A percentile compares a stretch with the other conserved stretches of the same genome.
These are phyloP conservation scores for Chrysosporium keratinophilum DNA, from an alignment of 2,329 filamentous ascomycete genomes.

Conservation along the genomic window DNA sequence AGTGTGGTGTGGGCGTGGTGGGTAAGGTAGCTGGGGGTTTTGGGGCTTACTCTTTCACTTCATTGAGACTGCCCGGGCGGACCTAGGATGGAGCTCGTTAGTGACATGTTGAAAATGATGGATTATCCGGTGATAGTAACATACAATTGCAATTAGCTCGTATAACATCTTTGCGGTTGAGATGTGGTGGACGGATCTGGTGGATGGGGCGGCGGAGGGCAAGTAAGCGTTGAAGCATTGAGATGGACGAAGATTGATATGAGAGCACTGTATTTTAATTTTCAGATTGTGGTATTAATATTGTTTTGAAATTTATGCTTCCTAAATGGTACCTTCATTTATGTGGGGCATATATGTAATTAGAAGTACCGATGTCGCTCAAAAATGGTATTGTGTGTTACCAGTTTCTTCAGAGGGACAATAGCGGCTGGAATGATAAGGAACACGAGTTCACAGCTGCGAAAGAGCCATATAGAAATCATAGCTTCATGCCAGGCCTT, in stretches of 20 bases:
- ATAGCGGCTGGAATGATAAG: neutral
- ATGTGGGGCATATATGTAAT: neutral
- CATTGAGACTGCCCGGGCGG: constrained; percentile 75
- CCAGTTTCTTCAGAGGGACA: neutral
- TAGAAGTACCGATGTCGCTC: neutral
- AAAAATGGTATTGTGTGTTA: neutral
- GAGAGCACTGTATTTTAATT: neutral
- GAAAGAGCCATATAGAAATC: neutral
- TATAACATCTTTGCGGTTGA: constrained; percentile 64
- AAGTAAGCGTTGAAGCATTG: neutral
- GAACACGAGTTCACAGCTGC: neutral
- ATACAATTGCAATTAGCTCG: constrained; percentile 89
- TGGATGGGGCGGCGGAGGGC: neutral
- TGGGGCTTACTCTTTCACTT: constrained; percentile 80
- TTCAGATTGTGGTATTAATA: neutral
- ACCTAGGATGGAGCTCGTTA: constrained; percentile 48
- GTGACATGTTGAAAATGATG: neutral
- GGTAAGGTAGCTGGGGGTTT: constrained; percentile 10
- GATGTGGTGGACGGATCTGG: neutral
- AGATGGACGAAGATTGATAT: neutral
- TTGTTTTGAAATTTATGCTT: neutral
- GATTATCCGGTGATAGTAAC: neutral
- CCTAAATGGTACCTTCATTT: neutral
- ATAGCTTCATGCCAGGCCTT: too few relatives aligned
- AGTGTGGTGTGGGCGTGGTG: neutral